Evolutionary conservation across 768 basidiomycete genomes (phyloP).

Genomic region (Megacollybia marginata): DNA sequence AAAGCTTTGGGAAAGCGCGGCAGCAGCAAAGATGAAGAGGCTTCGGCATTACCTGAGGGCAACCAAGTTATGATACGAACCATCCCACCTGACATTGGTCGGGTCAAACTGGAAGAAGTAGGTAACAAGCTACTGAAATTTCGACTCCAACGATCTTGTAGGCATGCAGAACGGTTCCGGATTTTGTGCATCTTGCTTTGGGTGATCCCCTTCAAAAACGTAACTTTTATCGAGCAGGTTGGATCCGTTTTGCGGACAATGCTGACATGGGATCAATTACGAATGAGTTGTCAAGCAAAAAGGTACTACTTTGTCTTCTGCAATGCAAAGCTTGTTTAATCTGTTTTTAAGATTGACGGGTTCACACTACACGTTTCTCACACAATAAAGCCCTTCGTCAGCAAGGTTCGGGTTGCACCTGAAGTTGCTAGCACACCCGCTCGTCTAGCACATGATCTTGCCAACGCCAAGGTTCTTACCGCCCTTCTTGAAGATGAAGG

Average conservation of each 20-base stretch:
- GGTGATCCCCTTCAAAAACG: conserved; percentile 91
- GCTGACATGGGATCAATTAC: conserved; percentile 74
- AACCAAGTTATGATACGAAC: conserved; percentile 94
- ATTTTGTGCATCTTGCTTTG: conserved; percentile 83
- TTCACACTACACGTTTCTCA: conserved; percentile 91
- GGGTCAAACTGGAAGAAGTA: conserved; percentile 86
- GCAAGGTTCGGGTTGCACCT: conserved; percentile 73
- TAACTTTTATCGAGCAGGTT: conserved; percentile 91
- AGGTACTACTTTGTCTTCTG: conserved; percentile 40
- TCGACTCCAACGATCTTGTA: conserved; percentile 21
- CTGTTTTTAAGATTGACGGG: conserved; percentile 67
- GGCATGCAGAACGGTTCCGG: conserved; percentile 72
- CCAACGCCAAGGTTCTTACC: conserved; percentile 67
- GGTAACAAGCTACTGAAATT: conserved; percentile 13
- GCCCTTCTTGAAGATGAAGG: conserved; percentile 70
- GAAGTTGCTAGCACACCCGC: conserved; percentile 76
- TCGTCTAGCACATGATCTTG: conserved; percentile 74
- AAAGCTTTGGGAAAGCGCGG: conserved; percentile 37
- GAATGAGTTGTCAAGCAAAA: conserved; percentile 71
- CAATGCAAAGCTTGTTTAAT: conserved; percentile 1
- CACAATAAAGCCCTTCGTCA: conserved; percentile 69
- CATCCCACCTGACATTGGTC: conserved; percentile 88
- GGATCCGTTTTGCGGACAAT: conserved; percentile 83
- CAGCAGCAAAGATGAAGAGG: conserved; percentile 61
- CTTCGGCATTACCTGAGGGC: conserved; percentile 65